Evolutionary conservation across 768 basidiomycete genomes (phyloP).

Genomic region (Hygrophoropsis aurantiaca): DNA sequence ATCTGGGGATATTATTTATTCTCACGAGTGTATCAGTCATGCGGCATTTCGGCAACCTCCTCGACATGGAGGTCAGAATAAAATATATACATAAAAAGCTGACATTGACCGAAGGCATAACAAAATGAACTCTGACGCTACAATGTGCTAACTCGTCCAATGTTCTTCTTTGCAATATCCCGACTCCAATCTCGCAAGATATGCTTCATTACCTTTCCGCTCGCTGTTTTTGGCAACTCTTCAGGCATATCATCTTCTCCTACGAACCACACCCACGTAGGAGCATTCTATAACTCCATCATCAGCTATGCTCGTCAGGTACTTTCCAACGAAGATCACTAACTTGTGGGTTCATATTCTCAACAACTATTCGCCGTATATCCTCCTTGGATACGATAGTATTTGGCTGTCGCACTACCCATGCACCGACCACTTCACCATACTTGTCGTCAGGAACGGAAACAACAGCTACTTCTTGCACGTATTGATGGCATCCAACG

Average conservation of each 20-base stretch:
- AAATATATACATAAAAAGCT: too few species aligned
- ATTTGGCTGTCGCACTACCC: constrained; percentile 57
- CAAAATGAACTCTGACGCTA: background rate
- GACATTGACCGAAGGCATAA: background rate
- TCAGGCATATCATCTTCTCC: constrained; percentile 58
- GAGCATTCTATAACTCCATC: constrained; percentile 56
- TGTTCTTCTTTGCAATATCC: constrained; percentile 44
- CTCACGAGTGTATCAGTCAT: background rate
- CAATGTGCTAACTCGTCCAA: constrained; percentile 32
- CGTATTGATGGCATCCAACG: constrained; percentile 50
- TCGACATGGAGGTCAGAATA: too few species aligned
- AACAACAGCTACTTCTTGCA: constrained; percentile 74
- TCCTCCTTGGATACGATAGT: constrained; percentile 44
- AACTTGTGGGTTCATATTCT: constrained; percentile 80
- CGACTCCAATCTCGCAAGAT: constrained; percentile 68
- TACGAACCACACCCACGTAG: constrained; percentile 82
- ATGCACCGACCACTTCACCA: constrained; percentile 81
- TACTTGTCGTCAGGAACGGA: constrained; percentile 66
- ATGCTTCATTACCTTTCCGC: constrained; percentile 87
- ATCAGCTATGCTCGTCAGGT: constrained; percentile 6
- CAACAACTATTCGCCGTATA: constrained; percentile 52
- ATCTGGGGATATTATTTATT: background rate
- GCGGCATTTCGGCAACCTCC: background rate
- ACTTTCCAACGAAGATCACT: constrained; percentile 7
- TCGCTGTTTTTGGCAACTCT: constrained; percentile 82